These are phyloP conservation scores for Moelleriella libera DNA, from an alignment of 2,329 filamentous ascomycete genomes.

Conservation along the genomic window DNA sequence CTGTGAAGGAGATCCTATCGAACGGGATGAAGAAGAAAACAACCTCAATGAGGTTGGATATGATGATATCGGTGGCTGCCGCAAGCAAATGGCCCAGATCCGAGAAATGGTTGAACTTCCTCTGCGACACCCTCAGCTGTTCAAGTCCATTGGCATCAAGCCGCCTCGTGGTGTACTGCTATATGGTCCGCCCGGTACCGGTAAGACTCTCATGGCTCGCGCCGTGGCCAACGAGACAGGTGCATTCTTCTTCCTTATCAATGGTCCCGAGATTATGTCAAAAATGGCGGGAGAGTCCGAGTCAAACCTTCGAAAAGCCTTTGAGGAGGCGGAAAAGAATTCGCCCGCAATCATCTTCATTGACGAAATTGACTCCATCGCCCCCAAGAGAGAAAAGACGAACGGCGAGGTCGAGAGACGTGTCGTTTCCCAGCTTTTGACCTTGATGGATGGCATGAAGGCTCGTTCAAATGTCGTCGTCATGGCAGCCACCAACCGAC, in stretches of 20 bases:
- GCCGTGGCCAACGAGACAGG: slow-evolving; percentile 98
- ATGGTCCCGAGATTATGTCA: slow-evolving; percentile 98
- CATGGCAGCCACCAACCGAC: slow-evolving; percentile 97
- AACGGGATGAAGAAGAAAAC: slow-evolving; percentile 97
- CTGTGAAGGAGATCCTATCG: slow-evolving; percentile 76
- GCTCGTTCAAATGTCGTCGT: slow-evolving; percentile 96
- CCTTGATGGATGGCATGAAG: slow-evolving; percentile 99
- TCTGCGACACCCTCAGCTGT: slow-evolving; percentile 90
- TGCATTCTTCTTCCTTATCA: slow-evolving; percentile 99
- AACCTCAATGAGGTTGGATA: slow-evolving; percentile 99
- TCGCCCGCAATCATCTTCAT: slow-evolving; percentile 99
- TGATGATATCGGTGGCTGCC: slow-evolving; percentile 97
- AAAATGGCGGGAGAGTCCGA: slow-evolving; percentile 99
- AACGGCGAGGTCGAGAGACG: slow-evolving; percentile 97
- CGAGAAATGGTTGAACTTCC: slow-evolving; percentile 97
- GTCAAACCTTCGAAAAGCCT: slow-evolving; percentile 96
- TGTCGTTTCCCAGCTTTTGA: slow-evolving; percentile 93
- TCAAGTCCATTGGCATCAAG: slow-evolving; percentile 99
- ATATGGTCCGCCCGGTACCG: slow-evolving; percentile 91
- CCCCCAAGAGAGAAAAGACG: slow-evolving; percentile 98
- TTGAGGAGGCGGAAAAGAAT: slow-evolving; percentile 99
- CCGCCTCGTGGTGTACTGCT: slow-evolving; percentile 95
- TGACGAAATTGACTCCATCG: slow-evolving; percentile 98
- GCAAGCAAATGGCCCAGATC: slow-evolving; percentile 99
- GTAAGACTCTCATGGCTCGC: slow-evolving; percentile 98